Evolutionary conservation across 768 basidiomycete genomes (phyloP), one percentile per base, ranked within the genome.

Genomic region (Naganishia onofrii): DNA sequence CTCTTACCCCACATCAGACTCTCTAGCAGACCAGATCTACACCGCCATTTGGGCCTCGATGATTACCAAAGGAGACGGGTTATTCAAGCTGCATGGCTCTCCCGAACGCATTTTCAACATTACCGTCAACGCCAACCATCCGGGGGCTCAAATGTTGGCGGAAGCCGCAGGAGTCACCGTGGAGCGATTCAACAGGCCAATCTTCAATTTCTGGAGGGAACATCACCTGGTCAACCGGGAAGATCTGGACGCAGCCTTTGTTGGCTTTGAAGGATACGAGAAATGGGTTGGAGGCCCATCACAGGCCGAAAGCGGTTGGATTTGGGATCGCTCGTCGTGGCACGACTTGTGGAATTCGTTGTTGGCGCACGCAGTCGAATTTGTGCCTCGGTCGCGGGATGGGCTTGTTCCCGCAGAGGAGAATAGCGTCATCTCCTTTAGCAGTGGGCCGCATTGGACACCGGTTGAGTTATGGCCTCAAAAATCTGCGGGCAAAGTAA

Each of bases 401-500:
- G 13, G 13, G 15, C 42, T 7, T 42, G 9, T 42, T 15, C 52
- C 52, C 52, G 5, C 15, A 8, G 52, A 53, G 52, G 52, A 53
- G 26, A 23, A 17, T 9, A 67, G 52, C 51, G 48, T 52, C 23
- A 32, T 67, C 6, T 21, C 51, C 13, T 67, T 67, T 32, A 52
- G 51, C 31, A 10, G 31, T 23, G 66, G 66, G 29, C 66, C 66
- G 13, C 66, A 67, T 54, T 67, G 66, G 66, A 67, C 44, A 32
- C 28, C 46, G 52, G 26, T 19, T 13, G 46, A 34, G 23, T 26
- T 53, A 17, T 65, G 28, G 64, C 36, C 42, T 15, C 8, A 42
- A 15, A 2, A 42, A 42, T 42, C 42, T 15, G 42, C 42, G 13
- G 42, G 42, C 2, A 42, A 42, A 42, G 42, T 42, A 42, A 42